Conservation (phyloP, 1,284 basidiomycete genomes). For the Pulveroboletus sp. region DNA sequence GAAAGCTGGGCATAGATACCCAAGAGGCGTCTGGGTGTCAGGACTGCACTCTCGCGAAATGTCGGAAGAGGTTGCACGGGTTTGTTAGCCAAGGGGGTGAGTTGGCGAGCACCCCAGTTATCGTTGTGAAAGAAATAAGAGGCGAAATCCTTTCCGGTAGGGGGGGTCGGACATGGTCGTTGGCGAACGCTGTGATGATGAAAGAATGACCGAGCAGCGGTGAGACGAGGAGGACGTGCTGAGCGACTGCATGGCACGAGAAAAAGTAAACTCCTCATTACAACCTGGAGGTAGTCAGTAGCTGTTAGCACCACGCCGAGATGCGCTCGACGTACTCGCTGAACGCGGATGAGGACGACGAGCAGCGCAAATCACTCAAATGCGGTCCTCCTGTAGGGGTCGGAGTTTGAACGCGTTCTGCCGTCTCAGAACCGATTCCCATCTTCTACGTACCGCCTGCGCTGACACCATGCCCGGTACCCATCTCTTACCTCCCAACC, state of each 20-base stretch:
- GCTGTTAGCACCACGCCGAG: background rate
- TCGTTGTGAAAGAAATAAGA: constrained; percentile 61
- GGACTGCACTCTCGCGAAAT: constrained; percentile 31
- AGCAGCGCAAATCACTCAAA: background rate
- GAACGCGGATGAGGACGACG: background rate
- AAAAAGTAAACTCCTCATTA: constrained; percentile 19
- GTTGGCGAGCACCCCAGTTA: constrained; percentile 36
- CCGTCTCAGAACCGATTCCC: background rate
- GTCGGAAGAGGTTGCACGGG: constrained; percentile 6
- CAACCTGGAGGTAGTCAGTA: constrained; percentile 4
- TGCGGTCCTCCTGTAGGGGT: constrained; percentile 5
- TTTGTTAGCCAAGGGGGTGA: constrained; percentile 6
- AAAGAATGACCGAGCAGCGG: constrained; percentile 8
- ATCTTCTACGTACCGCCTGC: constrained; percentile 1
- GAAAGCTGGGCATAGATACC: constrained; percentile 80
- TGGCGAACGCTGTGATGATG: background rate
- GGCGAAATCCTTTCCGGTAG: constrained; percentile 37
- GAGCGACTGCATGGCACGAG: constrained; percentile 12
- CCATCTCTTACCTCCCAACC: constrained; percentile 87
- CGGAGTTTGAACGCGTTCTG: constrained; percentile 30
- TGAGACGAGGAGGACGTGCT: constrained; percentile 7
- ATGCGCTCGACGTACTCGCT: background rate
- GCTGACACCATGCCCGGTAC: constrained; percentile 66
- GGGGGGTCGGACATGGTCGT: constrained; percentile 5
- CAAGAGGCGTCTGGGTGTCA: constrained; percentile 55